phyloP scores from a whole-genome alignment of 2,329 filamentous ascomycete species.

The Ceratocystis colombiana region DNA sequence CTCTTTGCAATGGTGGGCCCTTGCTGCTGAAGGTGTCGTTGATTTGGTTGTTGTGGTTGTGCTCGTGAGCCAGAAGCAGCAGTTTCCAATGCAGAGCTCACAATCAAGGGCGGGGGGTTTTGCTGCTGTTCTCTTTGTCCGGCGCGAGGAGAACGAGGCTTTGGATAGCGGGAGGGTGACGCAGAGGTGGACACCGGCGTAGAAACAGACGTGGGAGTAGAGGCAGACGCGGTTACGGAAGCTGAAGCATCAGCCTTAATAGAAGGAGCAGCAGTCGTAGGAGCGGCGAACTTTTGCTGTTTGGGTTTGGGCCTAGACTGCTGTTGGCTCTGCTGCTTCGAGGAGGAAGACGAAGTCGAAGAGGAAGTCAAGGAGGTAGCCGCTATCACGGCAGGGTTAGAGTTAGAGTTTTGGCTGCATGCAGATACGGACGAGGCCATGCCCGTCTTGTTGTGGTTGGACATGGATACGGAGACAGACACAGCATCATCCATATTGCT shows the following conservation, averaged over 20 bases:
- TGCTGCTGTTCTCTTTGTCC: neutral
- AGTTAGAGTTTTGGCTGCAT: neutral
- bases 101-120: slow-evolving; percentile 38
- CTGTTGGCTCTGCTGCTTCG: neutral
- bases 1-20: slow-evolving; percentile 60
- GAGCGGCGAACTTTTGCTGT: neutral
- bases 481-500: slow-evolving; percentile 48
- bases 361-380: no score
- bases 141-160: neutral
- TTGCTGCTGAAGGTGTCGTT: slow-evolving; percentile 34
- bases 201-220: slow-evolving; percentile 29
- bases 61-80: no score
- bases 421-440: neutral
- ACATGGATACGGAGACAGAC: slow-evolving; percentile 43
- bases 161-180: neutral
- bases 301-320: neutral
- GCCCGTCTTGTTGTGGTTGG: slow-evolving; percentile 32
- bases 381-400: no score
- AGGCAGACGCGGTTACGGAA: slow-evolving; percentile 43
- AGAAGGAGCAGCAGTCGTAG: neutral
- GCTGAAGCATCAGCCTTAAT: neutral
- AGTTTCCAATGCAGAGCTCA: slow-evolving; percentile 43
- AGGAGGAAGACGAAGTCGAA: no score
- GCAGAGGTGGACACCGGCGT: neutral
- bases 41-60: slow-evolving; percentile 22